Conservation (phyloP, 225 moss, liverwort and hornwort species). For the Pleurozium schreberi region DNA sequence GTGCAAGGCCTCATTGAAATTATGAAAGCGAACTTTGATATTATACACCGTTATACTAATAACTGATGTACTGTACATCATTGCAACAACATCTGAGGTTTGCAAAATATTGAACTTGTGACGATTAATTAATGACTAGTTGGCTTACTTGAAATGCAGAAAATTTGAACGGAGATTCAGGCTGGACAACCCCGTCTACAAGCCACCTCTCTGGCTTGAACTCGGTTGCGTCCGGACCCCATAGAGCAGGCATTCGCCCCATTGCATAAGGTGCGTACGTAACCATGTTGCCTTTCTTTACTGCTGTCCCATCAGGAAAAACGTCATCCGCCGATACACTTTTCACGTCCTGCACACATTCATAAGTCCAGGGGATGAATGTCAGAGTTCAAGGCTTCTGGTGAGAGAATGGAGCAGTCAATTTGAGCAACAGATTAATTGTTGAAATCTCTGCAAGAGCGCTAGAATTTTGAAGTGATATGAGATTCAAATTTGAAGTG, state of each 20-base stretch:
- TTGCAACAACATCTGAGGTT: not conserved
- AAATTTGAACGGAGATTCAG: constrained; percentile 69
- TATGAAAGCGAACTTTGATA: not conserved
- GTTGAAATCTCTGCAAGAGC: not conserved
- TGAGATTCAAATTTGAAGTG: not conserved
- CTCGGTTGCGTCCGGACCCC: constrained; percentile 58
- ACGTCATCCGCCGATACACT: constrained; percentile 28
- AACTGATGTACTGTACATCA: not conserved
- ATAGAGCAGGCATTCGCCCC: constrained; percentile 55
- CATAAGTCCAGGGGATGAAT: not conserved
- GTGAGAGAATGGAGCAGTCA: not conserved
- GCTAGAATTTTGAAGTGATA: not conserved
- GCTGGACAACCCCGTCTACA: constrained; percentile 34
- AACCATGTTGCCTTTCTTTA: constrained; percentile 38
- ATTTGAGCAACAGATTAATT: not conserved
- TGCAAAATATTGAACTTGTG: not conserved
- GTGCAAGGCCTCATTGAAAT: not conserved
- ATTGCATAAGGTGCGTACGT: constrained; percentile 42
- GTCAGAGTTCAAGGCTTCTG: not conserved
- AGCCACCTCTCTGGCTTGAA: constrained; percentile 77
- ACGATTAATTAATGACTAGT: not conserved
- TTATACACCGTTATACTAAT: not conserved
- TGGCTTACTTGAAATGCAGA: constrained; percentile 62
- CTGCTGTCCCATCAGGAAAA: constrained; percentile 49
- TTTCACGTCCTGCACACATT: constrained; percentile 39